Conservation (phyloP, 1,139 yeast genomes). For the Candida sojae region DNA sequence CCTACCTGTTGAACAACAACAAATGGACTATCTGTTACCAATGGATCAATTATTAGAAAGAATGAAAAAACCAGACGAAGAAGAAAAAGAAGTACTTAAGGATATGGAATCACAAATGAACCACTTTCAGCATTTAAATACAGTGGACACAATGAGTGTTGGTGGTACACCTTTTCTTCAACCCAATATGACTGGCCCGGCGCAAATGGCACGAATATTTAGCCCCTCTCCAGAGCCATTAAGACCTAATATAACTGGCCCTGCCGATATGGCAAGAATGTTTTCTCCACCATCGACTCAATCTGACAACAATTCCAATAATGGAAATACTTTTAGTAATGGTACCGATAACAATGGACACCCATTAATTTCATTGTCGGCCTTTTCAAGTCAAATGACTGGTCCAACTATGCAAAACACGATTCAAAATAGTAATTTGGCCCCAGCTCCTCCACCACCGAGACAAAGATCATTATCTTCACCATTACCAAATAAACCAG, state of each 20-base stretch:
- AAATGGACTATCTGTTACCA: slow-evolving; percentile 62
- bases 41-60: slow-evolving; percentile 68
- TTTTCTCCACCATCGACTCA: slow-evolving; percentile 22
- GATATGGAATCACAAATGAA: slow-evolving; percentile 70
- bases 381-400: slow-evolving; percentile 49
- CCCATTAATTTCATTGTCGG: slow-evolving; percentile 39
- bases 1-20: slow-evolving; percentile 20
- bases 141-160: slow-evolving; percentile 65
- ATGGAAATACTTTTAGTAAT: slow-evolving; percentile 1
- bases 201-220: slow-evolving; percentile 36
- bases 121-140: slow-evolving; percentile 61
- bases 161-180: slow-evolving; percentile 54
- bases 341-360: slow-evolving; percentile 4
- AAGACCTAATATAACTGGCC: slow-evolving; percentile 41
- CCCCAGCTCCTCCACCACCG: slow-evolving; percentile 28
- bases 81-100: slow-evolving; percentile 59
- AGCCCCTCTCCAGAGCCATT: slow-evolving; percentile 30
- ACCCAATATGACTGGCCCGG: slow-evolving; percentile 60
- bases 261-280: slow-evolving; percentile 38
- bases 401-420: slow-evolving; percentile 44
- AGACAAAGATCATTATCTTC: slow-evolving; percentile 45
- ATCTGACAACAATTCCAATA: slow-evolving; percentile 15
- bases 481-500: slow-evolving; percentile 34
- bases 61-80: slow-evolving; percentile 46
- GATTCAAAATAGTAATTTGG: slow-evolving; percentile 23